phyloP scores from a whole-genome alignment of 441 rosid species.

The Kokia cookei region DNA sequence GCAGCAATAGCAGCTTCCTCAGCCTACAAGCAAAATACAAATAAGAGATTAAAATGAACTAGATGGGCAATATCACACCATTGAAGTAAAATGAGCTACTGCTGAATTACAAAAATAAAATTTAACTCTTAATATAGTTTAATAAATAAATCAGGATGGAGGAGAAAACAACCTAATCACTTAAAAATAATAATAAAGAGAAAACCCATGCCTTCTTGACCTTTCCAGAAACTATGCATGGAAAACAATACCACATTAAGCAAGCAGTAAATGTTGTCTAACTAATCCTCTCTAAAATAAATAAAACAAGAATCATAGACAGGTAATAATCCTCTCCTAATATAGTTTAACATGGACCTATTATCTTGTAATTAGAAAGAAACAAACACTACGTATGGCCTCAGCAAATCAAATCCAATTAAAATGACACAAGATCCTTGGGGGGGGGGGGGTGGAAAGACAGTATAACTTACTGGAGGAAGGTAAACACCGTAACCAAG shows the following conservation, averaged over 20 bases:
- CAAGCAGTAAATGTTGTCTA: neutral
- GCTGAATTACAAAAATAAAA: neutral
- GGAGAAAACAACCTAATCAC: neutral
- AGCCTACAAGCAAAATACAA: conserved; percentile 27
- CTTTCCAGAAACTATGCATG: neutral
- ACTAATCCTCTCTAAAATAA: neutral
- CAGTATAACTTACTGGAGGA: conserved; percentile 49
- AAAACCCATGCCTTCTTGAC: neutral
- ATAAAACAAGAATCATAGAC: neutral
- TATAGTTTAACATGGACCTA: neutral
- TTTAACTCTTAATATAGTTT: neutral
- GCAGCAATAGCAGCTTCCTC: conserved; percentile 77
- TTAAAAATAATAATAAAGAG: neutral
- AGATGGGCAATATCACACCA: neutral
- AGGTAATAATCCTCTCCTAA: neutral
- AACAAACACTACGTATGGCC: neutral
- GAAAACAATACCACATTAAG: neutral
- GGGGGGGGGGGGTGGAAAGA: neutral
- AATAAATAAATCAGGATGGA: neutral
- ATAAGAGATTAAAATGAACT: neutral
- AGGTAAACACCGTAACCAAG: conserved; percentile 37
- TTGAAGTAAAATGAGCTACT: neutral
- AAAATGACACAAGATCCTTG: neutral
- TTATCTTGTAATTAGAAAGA: neutral
- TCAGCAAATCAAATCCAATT: neutral